These are phyloP conservation scores for Inonotus obliquus DNA, from an alignment of 1,284 basidiomycete genomes.

Conservation along the genomic window DNA sequence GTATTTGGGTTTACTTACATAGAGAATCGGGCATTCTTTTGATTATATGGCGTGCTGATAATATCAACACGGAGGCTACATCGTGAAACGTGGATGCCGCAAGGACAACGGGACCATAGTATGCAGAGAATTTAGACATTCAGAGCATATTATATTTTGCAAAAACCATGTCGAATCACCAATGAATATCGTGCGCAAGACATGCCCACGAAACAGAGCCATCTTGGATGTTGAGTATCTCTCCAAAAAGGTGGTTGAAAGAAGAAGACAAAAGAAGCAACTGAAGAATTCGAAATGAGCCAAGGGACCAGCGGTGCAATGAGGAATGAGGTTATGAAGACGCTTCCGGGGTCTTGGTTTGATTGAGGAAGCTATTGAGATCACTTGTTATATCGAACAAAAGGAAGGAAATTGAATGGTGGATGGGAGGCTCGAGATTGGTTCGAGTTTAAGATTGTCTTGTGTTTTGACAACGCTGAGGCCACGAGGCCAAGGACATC, in stretches of 20 bases:
- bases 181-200: conserved; percentile 22
- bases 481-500: conserved; percentile 1
- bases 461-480: conserved; percentile 5
- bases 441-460: conserved; percentile 3
- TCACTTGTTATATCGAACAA: not conserved
- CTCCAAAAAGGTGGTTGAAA: not conserved
- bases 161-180: conserved; percentile 16
- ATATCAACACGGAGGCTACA: conserved; percentile 17
- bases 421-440: not conserved
- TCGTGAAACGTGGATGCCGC: not conserved
- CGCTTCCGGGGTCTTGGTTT: not conserved
- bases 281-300: not conserved
- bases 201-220: conserved; percentile 28
- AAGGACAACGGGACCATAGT: not conserved
- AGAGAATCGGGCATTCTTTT: conserved; percentile 19
- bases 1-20: conserved; percentile 10
- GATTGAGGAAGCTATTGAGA: not conserved
- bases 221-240: conserved; percentile 15
- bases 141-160: conserved; percentile 27
- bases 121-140: not conserved
- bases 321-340: too few species aligned
- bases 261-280: not conserved
- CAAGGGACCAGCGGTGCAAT: not conserved
- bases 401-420: not conserved
- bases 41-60: conserved; percentile 17